These are phyloP conservation scores for Corinectria fuckeliana DNA, from an alignment of 2,329 filamentous ascomycete genomes.

Conservation along the genomic window DNA sequence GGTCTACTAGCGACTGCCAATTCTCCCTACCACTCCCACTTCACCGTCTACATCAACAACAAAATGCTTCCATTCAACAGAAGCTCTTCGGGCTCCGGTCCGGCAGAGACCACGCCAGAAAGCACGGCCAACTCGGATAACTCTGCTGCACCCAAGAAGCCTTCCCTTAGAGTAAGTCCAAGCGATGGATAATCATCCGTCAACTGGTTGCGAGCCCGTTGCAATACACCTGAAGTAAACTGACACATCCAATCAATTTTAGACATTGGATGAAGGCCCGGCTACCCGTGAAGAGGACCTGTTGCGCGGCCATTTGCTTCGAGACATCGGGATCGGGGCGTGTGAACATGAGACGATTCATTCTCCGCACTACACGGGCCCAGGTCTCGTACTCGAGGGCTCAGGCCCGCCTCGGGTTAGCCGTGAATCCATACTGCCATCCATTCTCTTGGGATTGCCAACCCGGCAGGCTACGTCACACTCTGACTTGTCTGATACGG, in stretches of 20 bases:
- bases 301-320: background rate
- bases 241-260: background rate
- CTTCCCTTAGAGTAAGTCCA: background rate
- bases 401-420: background rate
- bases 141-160: background rate
- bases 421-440: background rate
- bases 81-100: background rate
- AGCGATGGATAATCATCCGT: background rate
- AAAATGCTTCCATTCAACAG: background rate
- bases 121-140: background rate
- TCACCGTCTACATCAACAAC: background rate
- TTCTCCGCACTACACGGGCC: background rate
- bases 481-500: background rate
- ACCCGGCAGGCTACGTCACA: background rate
- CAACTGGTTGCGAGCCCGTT: background rate
- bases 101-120: background rate
- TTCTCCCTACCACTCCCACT: background rate
- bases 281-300: background rate
- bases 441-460: fast-evolving
- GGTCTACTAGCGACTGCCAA: background rate
- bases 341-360: background rate
- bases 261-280: background rate
- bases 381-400: background rate
- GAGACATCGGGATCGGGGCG: background rate
- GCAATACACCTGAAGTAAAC: background rate